Base-by-base conservation (phyloP, 192 early-diverging fungal species). In the Coemansia sp. region DNA sequence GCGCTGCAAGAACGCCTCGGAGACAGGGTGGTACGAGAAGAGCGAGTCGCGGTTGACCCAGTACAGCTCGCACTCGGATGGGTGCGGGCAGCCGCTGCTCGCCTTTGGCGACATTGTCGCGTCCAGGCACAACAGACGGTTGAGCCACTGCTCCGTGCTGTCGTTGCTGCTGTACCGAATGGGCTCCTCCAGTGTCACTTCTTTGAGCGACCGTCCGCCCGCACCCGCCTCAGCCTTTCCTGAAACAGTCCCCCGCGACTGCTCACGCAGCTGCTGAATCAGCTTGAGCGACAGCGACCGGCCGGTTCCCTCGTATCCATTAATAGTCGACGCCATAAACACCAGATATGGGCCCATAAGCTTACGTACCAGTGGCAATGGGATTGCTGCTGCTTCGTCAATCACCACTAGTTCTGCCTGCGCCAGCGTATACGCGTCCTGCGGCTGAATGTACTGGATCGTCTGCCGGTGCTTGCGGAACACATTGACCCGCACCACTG, bases 241-340 rank as follows among this genome's bases (percentile, higher is more conserved):
- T 3, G 68, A 65, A 9, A 70, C 69, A 49, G 90, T 87, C 4
- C 93, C 89, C 34, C 87, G 86, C 22, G 90, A 88, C 76, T 97
- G 94, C 77, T 98, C 94, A 59, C 97, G 89, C 19, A 99, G 85
- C 75, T 96, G 92, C 73, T 96, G 85, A 59, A 97, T 88, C 50
- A 99, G 87, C 74, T 98, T 99, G 23, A 99, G 84, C 40, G 95
- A 97, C 37, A 99, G 83, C 22, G 94, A 95, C 49, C 97, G 89
- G 36, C 97, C 97, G 4, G 97, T 99, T 61, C 97, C 97, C 83
- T 99, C 97, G 80, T 99, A 99, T 22, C 97, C 97, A 77, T 99
- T 97, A 68, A 99, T 97, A 19, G 97, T 99, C 20, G 93, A 95
- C 5, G 97, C 94, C 94, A 99, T 96, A 64, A 97, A 99, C 12